These are phyloP conservation scores for Pugionium cornutum DNA, from an alignment of 345 rosid genomes.

Conservation along the genomic window DNA sequence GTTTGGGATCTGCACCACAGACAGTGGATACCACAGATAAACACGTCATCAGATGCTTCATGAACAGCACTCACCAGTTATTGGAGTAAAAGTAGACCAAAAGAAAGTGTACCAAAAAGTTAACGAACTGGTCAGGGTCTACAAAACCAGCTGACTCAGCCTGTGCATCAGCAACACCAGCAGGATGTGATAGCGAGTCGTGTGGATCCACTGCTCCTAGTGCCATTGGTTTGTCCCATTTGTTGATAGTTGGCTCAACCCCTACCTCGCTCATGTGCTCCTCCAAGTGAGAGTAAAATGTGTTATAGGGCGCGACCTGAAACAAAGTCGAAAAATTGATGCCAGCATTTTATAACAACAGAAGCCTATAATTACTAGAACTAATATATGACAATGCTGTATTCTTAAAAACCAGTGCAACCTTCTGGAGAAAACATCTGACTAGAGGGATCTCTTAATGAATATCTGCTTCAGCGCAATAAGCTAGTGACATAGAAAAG, in stretches of 20 bases:
- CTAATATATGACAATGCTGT: neutral
- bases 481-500: neutral
- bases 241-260: slow-evolving; percentile 67
- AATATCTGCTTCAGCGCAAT: neutral
- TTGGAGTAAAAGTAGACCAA: neutral
- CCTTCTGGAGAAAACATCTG: neutral
- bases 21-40: neutral
- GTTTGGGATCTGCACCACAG: slow-evolving; percentile 67
- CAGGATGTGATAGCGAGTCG: slow-evolving; percentile 91
- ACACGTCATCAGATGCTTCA: slow-evolving; percentile 3
- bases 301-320: slow-evolving; percentile 94
- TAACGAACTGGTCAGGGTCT: slow-evolving; percentile 85
- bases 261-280: slow-evolving; percentile 84
- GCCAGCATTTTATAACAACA: neutral
- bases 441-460: neutral
- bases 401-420: neutral
- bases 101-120: slow-evolving; percentile 65
- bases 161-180: slow-evolving; percentile 87
- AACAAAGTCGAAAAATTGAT: slow-evolving; percentile 11
- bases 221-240: slow-evolving; percentile 82
- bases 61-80: neutral
- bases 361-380: neutral
- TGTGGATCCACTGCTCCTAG: slow-evolving; percentile 88
- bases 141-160: slow-evolving; percentile 71
- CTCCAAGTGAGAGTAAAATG: slow-evolving; percentile 81